phyloP scores from a whole-genome alignment of 352 stramenopile genomes.

The Globisporangium alternatum region DNA sequence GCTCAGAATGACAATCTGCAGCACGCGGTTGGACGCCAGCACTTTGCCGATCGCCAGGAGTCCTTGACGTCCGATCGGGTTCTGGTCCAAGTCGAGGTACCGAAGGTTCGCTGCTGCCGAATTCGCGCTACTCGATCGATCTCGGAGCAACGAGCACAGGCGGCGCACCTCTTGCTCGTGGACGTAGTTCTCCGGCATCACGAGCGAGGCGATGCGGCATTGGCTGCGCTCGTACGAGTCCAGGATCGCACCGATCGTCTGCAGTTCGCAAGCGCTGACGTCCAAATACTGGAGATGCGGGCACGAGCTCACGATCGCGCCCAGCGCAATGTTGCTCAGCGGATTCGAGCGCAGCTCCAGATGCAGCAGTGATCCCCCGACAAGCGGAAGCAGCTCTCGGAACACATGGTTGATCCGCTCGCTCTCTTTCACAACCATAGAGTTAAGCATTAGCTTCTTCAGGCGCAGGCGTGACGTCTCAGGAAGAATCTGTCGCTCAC shows the following conservation, averaged over 20 bases:
- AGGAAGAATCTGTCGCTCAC: not conserved
- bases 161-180: conserved; percentile 22
- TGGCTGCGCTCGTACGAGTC: conserved; percentile 17
- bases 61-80: conserved; percentile 23
- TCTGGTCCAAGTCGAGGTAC: conserved; percentile 35
- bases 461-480: conserved; percentile 7
- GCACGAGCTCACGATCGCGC: conserved; percentile 30
- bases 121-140: conserved; percentile 4
- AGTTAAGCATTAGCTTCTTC: conserved; percentile 31
- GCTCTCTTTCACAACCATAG: conserved; percentile 19
- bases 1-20: conserved; percentile 32
- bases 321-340: conserved; percentile 21
- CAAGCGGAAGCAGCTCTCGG: conserved; percentile 17
- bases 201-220: conserved; percentile 30
- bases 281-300: conserved; percentile 33
- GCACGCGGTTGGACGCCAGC: conserved; percentile 20
- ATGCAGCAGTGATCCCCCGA: conserved; percentile 23
- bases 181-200: conserved; percentile 39
- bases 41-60: conserved; percentile 20
- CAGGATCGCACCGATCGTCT: conserved; percentile 28
- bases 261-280: conserved; percentile 36
- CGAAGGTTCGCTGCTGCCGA: conserved; percentile 20
- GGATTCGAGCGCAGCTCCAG: conserved; percentile 33
- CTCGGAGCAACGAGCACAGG: conserved; percentile 26
- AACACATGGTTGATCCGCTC: conserved; percentile 18